phyloP scores from a whole-genome alignment of 208 protist genomes.

The Kentomonas sorsogonicus region DNA sequence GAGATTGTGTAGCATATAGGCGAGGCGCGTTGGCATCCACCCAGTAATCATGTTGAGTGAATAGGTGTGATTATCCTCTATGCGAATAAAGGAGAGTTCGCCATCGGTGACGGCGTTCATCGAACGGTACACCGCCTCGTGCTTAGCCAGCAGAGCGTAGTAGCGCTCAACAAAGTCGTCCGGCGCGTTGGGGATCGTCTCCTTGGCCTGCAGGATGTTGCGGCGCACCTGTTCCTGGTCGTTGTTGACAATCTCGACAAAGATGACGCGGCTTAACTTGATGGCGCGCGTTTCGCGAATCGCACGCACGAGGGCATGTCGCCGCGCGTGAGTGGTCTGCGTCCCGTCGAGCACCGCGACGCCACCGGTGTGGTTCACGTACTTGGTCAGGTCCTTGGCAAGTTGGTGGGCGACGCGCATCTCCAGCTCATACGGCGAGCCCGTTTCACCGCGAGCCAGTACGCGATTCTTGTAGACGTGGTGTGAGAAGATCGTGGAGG shows the following conservation, averaged over 20 bases:
- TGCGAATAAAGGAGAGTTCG: constrained; percentile 79
- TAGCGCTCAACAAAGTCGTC: constrained; percentile 79
- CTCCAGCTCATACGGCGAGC: too few species aligned
- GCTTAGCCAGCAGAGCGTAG: constrained; percentile 51
- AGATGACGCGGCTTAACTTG: constrained; percentile 61
- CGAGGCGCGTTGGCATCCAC: constrained; percentile 80
- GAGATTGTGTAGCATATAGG: constrained; percentile 88
- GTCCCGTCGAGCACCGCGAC: constrained; percentile 79
- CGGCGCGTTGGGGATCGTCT: constrained; percentile 41
- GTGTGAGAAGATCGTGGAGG: constrained; percentile 71
- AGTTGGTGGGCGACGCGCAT: constrained; percentile 29
- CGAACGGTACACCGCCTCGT: constrained; percentile 70
- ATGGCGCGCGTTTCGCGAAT: constrained; percentile 64
- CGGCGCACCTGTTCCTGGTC: constrained; percentile 32
- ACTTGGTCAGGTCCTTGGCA: constrained; percentile 62
- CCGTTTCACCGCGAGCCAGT: too few species aligned
- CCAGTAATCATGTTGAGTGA: constrained; percentile 84
- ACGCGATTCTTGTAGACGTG: constrained; percentile 39
- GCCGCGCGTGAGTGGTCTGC: constrained; percentile 47
- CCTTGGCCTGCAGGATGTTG: constrained; percentile 61
- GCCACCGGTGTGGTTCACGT: constrained; percentile 45
- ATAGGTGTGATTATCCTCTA: constrained; percentile 64
- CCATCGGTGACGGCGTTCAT: constrained; percentile 59
- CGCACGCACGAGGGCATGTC: constrained; percentile 53
- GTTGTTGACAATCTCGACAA: constrained; percentile 78